These are phyloP conservation scores for Penicillium paneum DNA, from an alignment of 2,329 filamentous ascomycete species.

Conservation along the genomic window DNA sequence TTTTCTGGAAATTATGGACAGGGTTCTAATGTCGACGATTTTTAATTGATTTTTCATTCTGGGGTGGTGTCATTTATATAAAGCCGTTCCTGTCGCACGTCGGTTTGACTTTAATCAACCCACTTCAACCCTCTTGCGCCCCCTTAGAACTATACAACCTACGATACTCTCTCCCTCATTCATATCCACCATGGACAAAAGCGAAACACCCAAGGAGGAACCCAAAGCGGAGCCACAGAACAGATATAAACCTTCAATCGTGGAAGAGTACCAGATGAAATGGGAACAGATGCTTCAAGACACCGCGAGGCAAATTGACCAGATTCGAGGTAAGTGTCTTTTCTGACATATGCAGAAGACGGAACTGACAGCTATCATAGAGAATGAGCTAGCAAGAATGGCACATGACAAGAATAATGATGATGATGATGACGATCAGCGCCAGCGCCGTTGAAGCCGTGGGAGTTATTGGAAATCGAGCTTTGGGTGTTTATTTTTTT, in stretches of 20 bases:
- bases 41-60: neutral
- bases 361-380: conserved; percentile 9
- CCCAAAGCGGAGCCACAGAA: neutral
- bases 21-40: too few relatives aligned
- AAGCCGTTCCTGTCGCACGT: conserved; percentile 4
- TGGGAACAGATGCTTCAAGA: conserved; percentile 11
- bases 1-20: neutral
- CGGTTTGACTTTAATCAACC: neutral
- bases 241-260: neutral
- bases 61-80: neutral
- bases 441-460: neutral
- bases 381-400: conserved; percentile 5
- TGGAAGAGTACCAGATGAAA: conserved; percentile 9
- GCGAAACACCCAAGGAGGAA: neutral
- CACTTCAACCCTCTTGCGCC: neutral
- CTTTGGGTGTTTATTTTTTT: neutral
- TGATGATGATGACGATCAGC: too few relatives aligned
- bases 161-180: too few relatives aligned
- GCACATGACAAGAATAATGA: neutral
- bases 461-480: neutral
- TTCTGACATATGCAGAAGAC: conserved; percentile 5
- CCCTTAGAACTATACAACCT: neutral
- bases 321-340: conserved; percentile 6
- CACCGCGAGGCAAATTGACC: conserved; percentile 7
- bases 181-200: conserved; percentile 5